Base-by-base conservation (phyloP, 1,284 basidiomycete genomes). In the Sanguinoderma infundibulare region DNA sequence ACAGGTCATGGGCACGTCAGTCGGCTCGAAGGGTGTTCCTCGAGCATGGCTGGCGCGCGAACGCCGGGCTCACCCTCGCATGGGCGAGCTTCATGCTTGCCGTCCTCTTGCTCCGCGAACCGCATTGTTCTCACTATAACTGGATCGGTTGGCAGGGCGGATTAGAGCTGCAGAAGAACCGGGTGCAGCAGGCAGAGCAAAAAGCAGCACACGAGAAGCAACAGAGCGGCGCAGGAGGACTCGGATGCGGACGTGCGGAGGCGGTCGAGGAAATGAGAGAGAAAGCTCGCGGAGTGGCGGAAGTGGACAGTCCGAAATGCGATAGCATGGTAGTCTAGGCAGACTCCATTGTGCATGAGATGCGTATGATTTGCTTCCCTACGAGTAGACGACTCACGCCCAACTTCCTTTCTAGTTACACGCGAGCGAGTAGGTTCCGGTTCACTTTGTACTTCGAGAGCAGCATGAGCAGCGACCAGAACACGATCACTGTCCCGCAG, bases 1-100 rank as follows among this genome's bases (percentile, higher is more conserved):
- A 14, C 81, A 83, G 63, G 78, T 82, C 9, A 80, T 82, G 64
- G 86, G 86, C 14, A 85, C 84, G 5, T 77, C 84, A 0, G 80
- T 77, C 3, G 80, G 85, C 39, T 81, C 83, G 2, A 77, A 79
- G 57, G n/a, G 73, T 87, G 4, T 87, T 85, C 69, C 74, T 82
- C 7, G 60, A 71, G 32, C 73, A 82, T 56, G 84, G 85, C 12
- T 87, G 85, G 86, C 75, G 78, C 24, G 75, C 81, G 1, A 77
- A 81, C 3, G 80, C 81, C 0, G 81, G 75, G 3, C 72, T 83
- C 35, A 81, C 80, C 1, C 69, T 87, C n/a, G 83, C 74, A 0
- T 81, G 81, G 56, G 75, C 78, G 14, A 81, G 74, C 0, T 77
- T 76, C 62, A 75, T 78, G 58, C 51, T 82, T 5, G 22, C 76